Evolutionary conservation across 148 eudicot species (phyloP).

Genomic region (Rhododendron henanense): DNA sequence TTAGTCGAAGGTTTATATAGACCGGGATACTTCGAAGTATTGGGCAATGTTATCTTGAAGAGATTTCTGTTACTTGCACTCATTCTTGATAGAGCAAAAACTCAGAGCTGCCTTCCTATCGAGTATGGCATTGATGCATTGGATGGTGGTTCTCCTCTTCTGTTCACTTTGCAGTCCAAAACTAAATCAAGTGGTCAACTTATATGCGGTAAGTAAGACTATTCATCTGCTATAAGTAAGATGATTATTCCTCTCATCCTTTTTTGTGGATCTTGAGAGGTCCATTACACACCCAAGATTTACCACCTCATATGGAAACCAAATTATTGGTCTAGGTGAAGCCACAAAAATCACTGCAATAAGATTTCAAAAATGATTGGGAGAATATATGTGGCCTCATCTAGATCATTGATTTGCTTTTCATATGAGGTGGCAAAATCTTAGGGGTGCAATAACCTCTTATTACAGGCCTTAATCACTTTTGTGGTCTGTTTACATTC

Average conservation of each 20-base stretch:
- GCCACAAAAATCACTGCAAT: not conserved
- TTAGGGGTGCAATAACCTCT: not conserved
- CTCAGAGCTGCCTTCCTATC: conserved; percentile 70
- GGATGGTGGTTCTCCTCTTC: conserved; percentile 94
- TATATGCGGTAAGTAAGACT: conserved; percentile 48
- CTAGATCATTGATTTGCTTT: not conserved
- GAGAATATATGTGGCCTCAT: not conserved
- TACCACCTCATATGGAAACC: not conserved
- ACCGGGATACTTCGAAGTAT: conserved; percentile 81
- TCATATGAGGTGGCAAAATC: not conserved
- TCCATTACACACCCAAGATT: not conserved
- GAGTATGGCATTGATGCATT: conserved; percentile 93
- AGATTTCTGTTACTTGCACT: conserved; percentile 82
- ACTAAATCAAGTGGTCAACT: conserved; percentile 78
- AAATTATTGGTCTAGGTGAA: not conserved
- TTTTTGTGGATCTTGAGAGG: conserved; percentile 4
- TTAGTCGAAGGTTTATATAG: conserved; percentile 88
- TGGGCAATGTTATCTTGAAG: conserved; percentile 82
- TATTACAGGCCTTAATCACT: not conserved
- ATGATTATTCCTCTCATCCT: not conserved
- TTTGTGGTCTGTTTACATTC: conserved; percentile 9
- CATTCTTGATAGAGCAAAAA: conserved; percentile 81
- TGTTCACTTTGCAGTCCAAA: conserved; percentile 58
- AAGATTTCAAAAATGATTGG: not conserved
- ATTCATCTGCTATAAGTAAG: not conserved